Evolutionary conservation across 176 grass and related monocot species (phyloP).

Genomic region (Hordeum marinum): DNA sequence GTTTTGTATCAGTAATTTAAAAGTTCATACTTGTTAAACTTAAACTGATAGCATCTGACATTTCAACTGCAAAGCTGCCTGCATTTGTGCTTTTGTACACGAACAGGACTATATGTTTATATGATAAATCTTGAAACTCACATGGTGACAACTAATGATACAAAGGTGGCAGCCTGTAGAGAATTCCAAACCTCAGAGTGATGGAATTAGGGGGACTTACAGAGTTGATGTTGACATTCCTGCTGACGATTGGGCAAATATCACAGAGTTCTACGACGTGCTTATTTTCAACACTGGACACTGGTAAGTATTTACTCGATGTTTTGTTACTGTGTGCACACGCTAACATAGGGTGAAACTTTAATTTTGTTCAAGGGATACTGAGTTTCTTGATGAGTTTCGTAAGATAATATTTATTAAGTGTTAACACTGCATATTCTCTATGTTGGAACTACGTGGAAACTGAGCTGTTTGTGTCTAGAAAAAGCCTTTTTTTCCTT

Average conservation of each 20-base stretch:
- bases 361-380: background rate
- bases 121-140: slow-evolving; percentile 25
- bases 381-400: background rate
- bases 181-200: slow-evolving; percentile 32
- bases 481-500: background rate
- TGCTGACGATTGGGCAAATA: slow-evolving; percentile 64
- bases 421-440: background rate
- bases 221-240: slow-evolving; percentile 78
- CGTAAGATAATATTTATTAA: background rate
- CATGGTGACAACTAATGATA: slow-evolving; percentile 56
- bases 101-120: background rate
- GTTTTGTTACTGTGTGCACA: background rate
- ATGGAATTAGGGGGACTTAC: slow-evolving; percentile 55
- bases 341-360: background rate
- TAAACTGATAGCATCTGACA: background rate
- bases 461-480: background rate
- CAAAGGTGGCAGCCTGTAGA: slow-evolving; percentile 90
- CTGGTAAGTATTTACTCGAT: slow-evolving; percentile 48
- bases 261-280: slow-evolving; percentile 84
- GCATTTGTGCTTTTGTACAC: background rate
- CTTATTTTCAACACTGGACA: slow-evolving; percentile 97
- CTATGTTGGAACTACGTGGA: background rate
- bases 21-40: background rate
- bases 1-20: background rate
- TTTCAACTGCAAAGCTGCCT: slow-evolving; percentile 2